Base-by-base conservation (phyloP, 805 yeast species). In the Lachancea nothofagi region DNA sequence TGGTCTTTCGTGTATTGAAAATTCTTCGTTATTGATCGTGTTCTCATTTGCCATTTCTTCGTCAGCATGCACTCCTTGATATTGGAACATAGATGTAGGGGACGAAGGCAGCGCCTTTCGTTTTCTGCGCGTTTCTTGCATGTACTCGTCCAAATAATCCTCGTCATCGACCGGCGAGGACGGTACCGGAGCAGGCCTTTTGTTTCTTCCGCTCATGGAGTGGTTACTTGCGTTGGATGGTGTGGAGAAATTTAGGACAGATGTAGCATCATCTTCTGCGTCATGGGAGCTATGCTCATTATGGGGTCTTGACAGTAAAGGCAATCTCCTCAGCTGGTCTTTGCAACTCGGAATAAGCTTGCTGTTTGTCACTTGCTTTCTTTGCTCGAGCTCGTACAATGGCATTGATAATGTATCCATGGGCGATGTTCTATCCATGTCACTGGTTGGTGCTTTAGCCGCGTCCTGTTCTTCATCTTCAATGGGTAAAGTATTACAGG, bases 401-500 rank as follows among this genome's bases (percentile, higher is more conserved):
- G 64, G 63, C 62, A 60, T 60, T 1, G 65, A 60, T 21, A 60
- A 42, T 6, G 63, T 55, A 35, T 55, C 61, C 3, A 56, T 49
- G 13, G 64, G 63, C 1, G 62, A 57, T 1, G 63, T 56, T 20
- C 51, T 53, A 33, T 59, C 65, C 15, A 50, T 43, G 28, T 57
- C 62, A 13, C 54, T 53, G 3, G 51, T 33, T 26, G 38, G 31
- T 12, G 41, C 32, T 22, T 22, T 36, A 26, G 29, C 31, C 15
- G 22, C 38, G 3, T 41, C 39, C 6, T 40, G 35, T 14, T 41
- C 45, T 7, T 40, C 43, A 20, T 40, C 38, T 28, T 57, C 62
- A n/a, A 53, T 51, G 3, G 53, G 40, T 36, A 40, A 23, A 10
- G 45, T 40, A 26, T 36, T 36, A 29, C 44, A 43, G 17, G 41